These are phyloP conservation scores for Acanthochlamys bracteata DNA, from an alignment of 106 monocot genomes.

Conservation along the genomic window DNA sequence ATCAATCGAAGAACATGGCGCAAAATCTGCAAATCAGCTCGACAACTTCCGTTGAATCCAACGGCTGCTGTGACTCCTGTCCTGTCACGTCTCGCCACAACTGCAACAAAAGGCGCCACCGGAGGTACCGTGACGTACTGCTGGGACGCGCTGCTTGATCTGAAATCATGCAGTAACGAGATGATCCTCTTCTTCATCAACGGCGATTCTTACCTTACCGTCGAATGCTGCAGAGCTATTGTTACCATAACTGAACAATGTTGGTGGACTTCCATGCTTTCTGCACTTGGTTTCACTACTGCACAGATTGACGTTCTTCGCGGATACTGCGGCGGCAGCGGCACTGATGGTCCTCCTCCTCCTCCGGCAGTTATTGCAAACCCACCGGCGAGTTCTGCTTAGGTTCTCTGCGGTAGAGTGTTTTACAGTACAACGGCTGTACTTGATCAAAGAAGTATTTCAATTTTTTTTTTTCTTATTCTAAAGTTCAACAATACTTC, in stretches of 20 bases:
- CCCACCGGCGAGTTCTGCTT: background rate
- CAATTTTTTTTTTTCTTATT: too few species aligned
- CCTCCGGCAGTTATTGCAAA: background rate
- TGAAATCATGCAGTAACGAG: constrained; percentile 2
- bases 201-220: background rate
- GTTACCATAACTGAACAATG: background rate
- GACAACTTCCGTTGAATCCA: too few species aligned
- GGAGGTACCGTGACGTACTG: background rate
- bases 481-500: too few species aligned
- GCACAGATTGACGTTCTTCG: background rate
- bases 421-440: too few species aligned
- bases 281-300: background rate
- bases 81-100: too few species aligned
- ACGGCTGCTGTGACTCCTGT: too few species aligned
- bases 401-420: too few species aligned
- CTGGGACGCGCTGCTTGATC: background rate
- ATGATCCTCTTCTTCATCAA: background rate
- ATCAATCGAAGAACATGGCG: too few species aligned
- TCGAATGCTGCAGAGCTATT: background rate
- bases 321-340: background rate
- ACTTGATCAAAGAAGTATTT: too few species aligned
- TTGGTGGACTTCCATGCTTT: constrained; percentile 1
- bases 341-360: background rate
- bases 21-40: too few species aligned
- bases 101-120: background rate